phyloP scores from a whole-genome alignment of 345 rosid genomes.

The Populus euphratica region DNA sequence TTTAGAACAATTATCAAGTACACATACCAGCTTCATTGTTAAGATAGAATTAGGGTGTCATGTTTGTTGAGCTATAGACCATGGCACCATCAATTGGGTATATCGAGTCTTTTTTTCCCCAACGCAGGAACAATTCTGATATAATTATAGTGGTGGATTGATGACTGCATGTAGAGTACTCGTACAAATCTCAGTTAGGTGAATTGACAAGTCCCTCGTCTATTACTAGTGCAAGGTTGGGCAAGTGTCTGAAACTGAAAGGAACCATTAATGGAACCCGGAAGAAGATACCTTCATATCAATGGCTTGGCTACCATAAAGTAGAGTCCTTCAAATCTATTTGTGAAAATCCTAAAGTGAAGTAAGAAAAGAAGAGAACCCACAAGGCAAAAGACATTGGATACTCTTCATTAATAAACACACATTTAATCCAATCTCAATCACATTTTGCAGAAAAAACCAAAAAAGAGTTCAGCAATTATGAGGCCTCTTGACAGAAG shows the following conservation, averaged over 20 bases:
- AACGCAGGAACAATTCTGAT: background rate
- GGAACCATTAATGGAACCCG: constrained; percentile 9
- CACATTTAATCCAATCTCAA: constrained; percentile 6
- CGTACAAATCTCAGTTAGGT: background rate
- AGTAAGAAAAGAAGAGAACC: constrained; percentile 1
- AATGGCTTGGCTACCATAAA: constrained; percentile 3
- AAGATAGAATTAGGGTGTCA: no score
- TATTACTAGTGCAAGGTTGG: constrained; percentile 6
- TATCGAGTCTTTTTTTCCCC: background rate
- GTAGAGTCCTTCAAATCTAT: constrained; percentile 15
- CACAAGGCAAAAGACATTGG: constrained; percentile 9
- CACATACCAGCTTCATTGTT: no score
- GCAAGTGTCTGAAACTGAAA: constrained; percentile 9
- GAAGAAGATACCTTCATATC: background rate
- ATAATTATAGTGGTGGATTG: constrained; percentile 10
- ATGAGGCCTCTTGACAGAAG: background rate
- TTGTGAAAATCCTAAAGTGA: constrained; percentile 12
- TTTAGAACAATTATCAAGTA: background rate
- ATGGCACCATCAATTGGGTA: no score
- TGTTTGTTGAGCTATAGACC: no score
- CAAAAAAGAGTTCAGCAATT: background rate
- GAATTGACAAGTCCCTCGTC: constrained; percentile 18
- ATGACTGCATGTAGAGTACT: constrained; percentile 12
- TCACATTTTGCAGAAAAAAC: constrained; percentile 1
- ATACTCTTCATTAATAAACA: constrained; percentile 23